Conservation (phyloP, 345 rosid genomes). For the Salix purpurea region DNA sequence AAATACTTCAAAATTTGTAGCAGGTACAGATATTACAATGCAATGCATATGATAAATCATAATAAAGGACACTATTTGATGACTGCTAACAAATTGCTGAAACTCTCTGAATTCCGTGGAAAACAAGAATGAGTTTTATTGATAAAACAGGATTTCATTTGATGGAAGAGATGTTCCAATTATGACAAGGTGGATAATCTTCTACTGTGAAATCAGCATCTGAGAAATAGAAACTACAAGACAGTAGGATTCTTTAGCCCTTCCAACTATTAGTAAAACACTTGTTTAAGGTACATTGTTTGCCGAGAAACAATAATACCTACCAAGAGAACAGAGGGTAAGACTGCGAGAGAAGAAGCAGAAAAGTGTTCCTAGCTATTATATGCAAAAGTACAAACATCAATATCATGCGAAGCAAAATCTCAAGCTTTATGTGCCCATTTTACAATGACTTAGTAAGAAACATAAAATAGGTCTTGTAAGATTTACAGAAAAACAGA, state of each 20-base stretch:
- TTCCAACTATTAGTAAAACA: too few relatives aligned
- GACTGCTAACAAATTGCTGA: not conserved
- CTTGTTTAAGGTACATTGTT: too few relatives aligned
- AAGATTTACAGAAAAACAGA: not conserved
- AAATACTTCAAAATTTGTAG: not conserved
- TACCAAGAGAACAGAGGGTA: not conserved
- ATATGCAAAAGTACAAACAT: not conserved
- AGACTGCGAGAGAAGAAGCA: not conserved
- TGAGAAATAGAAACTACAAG: too few relatives aligned
- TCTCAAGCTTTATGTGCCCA: not conserved
- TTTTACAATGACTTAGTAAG: not conserved
- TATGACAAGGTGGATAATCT: too few relatives aligned
- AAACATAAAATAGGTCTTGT: not conserved
- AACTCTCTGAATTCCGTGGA: not conserved
- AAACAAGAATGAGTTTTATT: too few relatives aligned
- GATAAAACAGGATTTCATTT: too few relatives aligned
- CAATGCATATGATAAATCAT: not conserved
- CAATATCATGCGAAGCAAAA: not conserved
- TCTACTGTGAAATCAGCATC: too few relatives aligned
- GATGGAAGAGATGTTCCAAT: too few relatives aligned
- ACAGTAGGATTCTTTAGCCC: too few relatives aligned
- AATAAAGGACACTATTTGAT: too few relatives aligned
- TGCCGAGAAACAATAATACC: too few relatives aligned
- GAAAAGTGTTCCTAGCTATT: not conserved
- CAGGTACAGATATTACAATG: not conserved